Base-by-base conservation (phyloP, 176 grass and related monocot species). In the Hordeum marinum region DNA sequence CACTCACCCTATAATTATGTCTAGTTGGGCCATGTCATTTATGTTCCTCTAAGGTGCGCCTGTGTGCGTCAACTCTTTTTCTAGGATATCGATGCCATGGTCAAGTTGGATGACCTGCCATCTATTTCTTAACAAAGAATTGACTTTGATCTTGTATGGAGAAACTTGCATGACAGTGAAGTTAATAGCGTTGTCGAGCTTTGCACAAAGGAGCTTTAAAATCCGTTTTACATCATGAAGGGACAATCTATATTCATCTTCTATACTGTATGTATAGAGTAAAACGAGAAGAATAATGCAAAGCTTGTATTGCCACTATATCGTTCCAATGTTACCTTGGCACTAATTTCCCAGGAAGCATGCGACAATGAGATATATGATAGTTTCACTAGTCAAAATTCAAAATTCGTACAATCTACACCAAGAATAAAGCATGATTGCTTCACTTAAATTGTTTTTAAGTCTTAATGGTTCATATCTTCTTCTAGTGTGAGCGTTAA, bases 371-470 rank as follows among this genome's bases (percentile, higher is more conserved):
- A 11, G 52, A 8, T 55, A 5, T 48, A 45, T 12, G 11, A 24
- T 17, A 48, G 26, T 50, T 21, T 71, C 6, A 48, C 17, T 27
- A n/a, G 12, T 3, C 23, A 50, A 54, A 34, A 31, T 41, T 3
- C 23, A 50, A 54, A 34, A 31, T 41, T 83, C 23, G 57, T 27
- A 36, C 46, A 69, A 68, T 37, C 20, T 60, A 43, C 11, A 70
- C 48, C 11, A 59, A 85, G 11, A 29, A 54, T 35, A 69, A 78
- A 60, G 32, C 52, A 71, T 61, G 3, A 1, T 34, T 37, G 34
- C 62, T 74, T 14, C 24, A 63, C 81, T 31, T 83, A 24, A 61
- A 45, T 45, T 83, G 62, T 72, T 83, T 83, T n/a, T 6, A 63
- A 23, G 45, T 74, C 26, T 83, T 43, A 62, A 74, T 45, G 29